These are phyloP conservation scores for Chlorella sp. DNA, from an alignment of 139 green algal genomes.

Conservation along the genomic window DNA sequence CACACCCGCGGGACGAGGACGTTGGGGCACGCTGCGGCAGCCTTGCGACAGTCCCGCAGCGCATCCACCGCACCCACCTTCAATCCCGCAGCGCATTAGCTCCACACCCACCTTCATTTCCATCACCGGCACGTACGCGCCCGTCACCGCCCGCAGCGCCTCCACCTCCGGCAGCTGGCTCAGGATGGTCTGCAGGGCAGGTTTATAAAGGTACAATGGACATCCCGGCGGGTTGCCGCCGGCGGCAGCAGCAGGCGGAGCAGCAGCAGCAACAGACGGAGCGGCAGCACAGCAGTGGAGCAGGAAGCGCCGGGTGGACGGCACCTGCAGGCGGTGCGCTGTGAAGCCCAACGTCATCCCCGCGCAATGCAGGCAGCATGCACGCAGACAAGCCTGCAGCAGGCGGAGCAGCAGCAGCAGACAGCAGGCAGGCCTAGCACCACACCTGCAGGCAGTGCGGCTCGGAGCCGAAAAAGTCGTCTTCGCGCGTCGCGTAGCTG, in stretches of 20 bases:
- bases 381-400: not conserved
- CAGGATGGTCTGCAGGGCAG: slow-evolving; percentile 46
- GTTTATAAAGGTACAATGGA: slow-evolving; percentile 16
- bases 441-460: slow-evolving; percentile 52
- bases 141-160: slow-evolving; percentile 82
- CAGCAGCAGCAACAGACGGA: not conserved
- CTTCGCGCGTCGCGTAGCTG: slow-evolving; percentile 71
- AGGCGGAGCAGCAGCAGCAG: not conserved
- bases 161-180: slow-evolving; percentile 66
- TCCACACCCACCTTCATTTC: slow-evolving; percentile 76
- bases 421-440: not conserved
- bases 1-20: no score
- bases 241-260: not conserved
- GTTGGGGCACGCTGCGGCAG: no score
- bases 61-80: not conserved
- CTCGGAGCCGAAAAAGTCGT: slow-evolving; percentile 91
- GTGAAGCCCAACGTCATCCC: no score
- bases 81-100: not conserved
- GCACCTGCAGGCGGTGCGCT: no score
- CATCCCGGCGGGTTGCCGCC: no score
- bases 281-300: no score
- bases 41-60: no score
- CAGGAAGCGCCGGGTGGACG: no score
- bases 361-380: not conserved
- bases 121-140: slow-evolving; percentile 95